Conservation (phyloP, 306 rosid genomes). For the Betula pendula region DNA sequence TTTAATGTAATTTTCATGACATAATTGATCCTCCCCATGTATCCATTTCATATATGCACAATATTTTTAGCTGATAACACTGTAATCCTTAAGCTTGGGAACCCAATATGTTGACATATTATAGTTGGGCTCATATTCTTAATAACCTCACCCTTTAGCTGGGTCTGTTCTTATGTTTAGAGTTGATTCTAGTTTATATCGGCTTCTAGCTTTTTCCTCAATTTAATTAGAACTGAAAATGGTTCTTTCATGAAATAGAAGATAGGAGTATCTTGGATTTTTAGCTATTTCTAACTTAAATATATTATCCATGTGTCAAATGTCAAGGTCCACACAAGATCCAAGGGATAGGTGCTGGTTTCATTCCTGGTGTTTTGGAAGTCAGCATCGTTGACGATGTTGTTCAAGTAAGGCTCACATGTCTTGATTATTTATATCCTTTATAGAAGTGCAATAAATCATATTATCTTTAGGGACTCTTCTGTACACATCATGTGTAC, state of each 20-base stretch:
- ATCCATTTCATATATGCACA: background rate
- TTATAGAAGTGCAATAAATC: conserved; percentile 6
- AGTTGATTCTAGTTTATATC: background rate
- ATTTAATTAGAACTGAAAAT: conserved; percentile 1
- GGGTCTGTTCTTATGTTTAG: background rate
- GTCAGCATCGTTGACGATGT: conserved; percentile 65
- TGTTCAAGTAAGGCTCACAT: conserved; percentile 54
- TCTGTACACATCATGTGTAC: background rate
- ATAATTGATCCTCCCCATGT: background rate
- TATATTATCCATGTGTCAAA: conserved; percentile 15
- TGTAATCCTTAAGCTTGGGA: background rate
- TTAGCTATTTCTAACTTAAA: conserved; percentile 14
- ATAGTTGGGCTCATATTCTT: background rate
- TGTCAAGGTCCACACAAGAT: conserved; percentile 85
- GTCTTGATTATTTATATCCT: conserved; percentile 16
- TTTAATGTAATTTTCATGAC: background rate
- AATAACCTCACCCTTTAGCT: background rate
- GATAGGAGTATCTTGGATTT: conserved; percentile 14
- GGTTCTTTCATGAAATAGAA: background rate
- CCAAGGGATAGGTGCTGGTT: conserved; percentile 94
- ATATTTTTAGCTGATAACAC: background rate
- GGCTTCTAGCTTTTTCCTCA: background rate
- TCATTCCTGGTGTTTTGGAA: conserved; percentile 77
- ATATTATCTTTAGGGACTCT: background rate
- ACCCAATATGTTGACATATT: background rate